A percentile compares a stretch with the other conserved stretches of the same genome.
Evolutionary conservation across 2,329 filamentous ascomycete species (phyloP).

Genomic region (Mollisiaceae sp.): DNA sequence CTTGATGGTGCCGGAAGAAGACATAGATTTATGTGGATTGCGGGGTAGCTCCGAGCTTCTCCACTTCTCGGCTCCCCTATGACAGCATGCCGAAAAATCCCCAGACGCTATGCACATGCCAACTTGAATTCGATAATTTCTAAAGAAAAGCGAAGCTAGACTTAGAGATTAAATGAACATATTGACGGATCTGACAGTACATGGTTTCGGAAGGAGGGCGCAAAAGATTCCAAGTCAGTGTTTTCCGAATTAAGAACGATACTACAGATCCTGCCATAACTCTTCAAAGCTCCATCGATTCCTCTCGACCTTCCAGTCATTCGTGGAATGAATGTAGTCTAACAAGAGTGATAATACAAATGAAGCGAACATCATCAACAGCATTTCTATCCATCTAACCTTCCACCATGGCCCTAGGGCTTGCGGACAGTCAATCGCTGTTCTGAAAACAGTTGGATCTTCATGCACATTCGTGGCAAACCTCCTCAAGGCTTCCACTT

Average conservation of each 20-base stretch:
- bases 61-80: not conserved
- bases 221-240: too few relatives aligned
- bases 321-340: not conserved
- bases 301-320: not conserved
- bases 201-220: too few relatives aligned
- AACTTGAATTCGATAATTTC: not conserved
- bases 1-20: not conserved
- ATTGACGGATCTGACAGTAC: too few relatives aligned
- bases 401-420: conserved; percentile 22
- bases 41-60: conserved; percentile 21
- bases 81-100: conserved; percentile 7
- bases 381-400: conserved; percentile 1
- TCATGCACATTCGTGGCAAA: conserved; percentile 13
- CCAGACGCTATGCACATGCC: not conserved
- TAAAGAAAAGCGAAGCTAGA: not conserved
- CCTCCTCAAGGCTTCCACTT: conserved; percentile 9
- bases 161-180: not conserved
- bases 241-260: not conserved
- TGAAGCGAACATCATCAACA: not conserved
- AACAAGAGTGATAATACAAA: not conserved
- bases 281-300: not conserved
- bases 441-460: conserved; percentile 16
- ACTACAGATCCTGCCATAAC: not conserved
- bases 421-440: conserved; percentile 22
- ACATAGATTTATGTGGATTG: conserved; percentile 13